Evolutionary conservation across 179 eudicot genomes (phyloP).

Genomic region (Beta lomatogona): DNA sequence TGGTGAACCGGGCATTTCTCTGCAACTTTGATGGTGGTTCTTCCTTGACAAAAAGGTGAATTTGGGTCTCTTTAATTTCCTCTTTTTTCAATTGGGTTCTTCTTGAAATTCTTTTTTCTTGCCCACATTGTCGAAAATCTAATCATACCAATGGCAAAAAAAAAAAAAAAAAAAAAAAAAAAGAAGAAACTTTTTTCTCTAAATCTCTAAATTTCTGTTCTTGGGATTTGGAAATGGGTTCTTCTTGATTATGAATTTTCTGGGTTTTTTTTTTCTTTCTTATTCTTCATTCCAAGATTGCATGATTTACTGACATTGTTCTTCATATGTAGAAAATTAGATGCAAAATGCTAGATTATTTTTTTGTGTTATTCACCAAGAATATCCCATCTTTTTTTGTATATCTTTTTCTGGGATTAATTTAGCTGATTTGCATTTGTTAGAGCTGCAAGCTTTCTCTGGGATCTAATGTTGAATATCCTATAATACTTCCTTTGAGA

Average conservation of each 20-base stretch:
- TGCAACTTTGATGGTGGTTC: conserved; percentile 39
- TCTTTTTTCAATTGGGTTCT: conserved; percentile 7
- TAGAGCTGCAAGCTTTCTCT: conserved; percentile 4
- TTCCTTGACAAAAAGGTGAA: conserved; percentile 27
- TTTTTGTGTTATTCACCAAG: too few species aligned
- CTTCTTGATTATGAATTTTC: background rate
- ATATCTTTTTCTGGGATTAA: conserved; percentile 8
- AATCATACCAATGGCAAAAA: background rate
- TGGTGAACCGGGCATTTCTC: conserved; percentile 19
- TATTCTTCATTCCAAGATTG: background rate
- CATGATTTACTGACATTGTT: background rate
- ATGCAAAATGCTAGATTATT: background rate
- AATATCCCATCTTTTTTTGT: background rate
- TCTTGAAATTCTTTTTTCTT: conserved; percentile 14
- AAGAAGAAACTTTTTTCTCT: background rate
- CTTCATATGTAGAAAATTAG: background rate
- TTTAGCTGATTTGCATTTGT: conserved; percentile 15
- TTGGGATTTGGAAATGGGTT: conserved; percentile 14
- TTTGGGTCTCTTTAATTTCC: conserved; percentile 9
- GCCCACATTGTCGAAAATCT: background rate
- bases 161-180: background rate
- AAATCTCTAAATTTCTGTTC: background rate
- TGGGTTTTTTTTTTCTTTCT: background rate
- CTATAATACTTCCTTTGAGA: conserved; percentile 1
- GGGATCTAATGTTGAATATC: conserved; percentile 6